Evolutionary conservation across 441 rosid genomes (phyloP), one percentile per base, ranked within the genome.

Genomic region (Biscutella laevigata): DNA sequence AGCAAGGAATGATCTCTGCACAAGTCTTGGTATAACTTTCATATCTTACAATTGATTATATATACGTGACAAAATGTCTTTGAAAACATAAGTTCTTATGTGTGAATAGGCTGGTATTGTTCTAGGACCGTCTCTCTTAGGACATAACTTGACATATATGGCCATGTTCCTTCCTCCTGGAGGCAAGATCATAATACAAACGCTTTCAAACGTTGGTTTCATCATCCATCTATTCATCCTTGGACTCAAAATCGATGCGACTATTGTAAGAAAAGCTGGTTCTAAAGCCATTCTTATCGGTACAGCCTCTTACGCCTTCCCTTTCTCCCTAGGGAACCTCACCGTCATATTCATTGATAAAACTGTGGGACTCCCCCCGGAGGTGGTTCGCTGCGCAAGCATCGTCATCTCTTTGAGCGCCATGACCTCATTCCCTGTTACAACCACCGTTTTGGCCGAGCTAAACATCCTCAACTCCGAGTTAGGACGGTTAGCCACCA

Each of bases 381-480:
- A 41, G 0, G 32, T 57, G 11, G 0, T 32, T 29, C 13, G 1
- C 12, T 53, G 61, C 10, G 15, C 49, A 4, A 21, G 33, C 40
- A 39, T 9, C 1, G 40, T 53, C 0, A 26, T 73, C 42, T 0
- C 45, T 1, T 14, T 45, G 13, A 54, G 64, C 55, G 28, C 72
- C 0, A 11, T 70, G 53, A 49, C 78, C n/a, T 12, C 69, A 9
- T 69, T 71, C 36, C 72, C 73, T 2, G 81, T 74, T 20, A 62
- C 74, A 47, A 57, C 71, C 14, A 53, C 68, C 3, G 72, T 75
- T 3, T 62, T 80, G 2, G 35, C 62, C 0, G 83, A 80, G 12
- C 51, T 80, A 3, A 71, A 70, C 37, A 64, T 80, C 53, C 66
- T 75, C 4, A 77, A 80, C 58, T 80, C 86, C 0, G 82, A 76